Percentiles rank a stretch among this genome's conserved stretches.
phyloP scores from a whole-genome alignment of 176 grass and related monocot genomes.

The Rhipidocladum racemiflorum region DNA sequence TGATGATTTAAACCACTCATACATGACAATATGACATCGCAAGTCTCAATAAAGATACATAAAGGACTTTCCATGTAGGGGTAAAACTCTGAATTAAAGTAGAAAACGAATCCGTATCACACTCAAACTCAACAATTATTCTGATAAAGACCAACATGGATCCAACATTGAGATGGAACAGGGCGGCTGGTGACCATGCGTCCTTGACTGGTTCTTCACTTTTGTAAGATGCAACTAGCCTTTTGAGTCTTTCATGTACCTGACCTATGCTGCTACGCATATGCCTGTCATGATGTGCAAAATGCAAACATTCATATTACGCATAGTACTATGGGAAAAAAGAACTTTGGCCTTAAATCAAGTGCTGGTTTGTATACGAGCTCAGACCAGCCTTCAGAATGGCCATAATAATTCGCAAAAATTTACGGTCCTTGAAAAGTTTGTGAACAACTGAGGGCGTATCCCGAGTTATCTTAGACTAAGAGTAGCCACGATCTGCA shows the following conservation, averaged over 20 bases:
- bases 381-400: neutral
- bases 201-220: constrained; percentile 30
- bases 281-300: neutral
- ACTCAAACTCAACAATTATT: neutral
- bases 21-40: neutral
- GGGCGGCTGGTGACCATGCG: constrained; percentile 15
- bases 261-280: neutral
- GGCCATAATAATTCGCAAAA: neutral
- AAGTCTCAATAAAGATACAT: neutral
- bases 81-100: too few relatives aligned
- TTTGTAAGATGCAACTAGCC: constrained; percentile 11
- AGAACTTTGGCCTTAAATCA: neutral
- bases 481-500: neutral
- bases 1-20: constrained; percentile 9
- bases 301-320: neutral
- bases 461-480: neutral
- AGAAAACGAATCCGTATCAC: too few relatives aligned
- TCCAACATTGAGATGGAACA: constrained; percentile 24
- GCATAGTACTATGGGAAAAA: neutral
- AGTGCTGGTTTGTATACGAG: neutral
- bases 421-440: neutral
- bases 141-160: constrained; percentile 11
- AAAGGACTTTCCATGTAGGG: too few relatives aligned
- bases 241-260: constrained; percentile 17
- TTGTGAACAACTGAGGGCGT: neutral